Base-by-base conservation (phyloP, 2,329 filamentous ascomycete genomes). In the Beauveria medogensis region DNA sequence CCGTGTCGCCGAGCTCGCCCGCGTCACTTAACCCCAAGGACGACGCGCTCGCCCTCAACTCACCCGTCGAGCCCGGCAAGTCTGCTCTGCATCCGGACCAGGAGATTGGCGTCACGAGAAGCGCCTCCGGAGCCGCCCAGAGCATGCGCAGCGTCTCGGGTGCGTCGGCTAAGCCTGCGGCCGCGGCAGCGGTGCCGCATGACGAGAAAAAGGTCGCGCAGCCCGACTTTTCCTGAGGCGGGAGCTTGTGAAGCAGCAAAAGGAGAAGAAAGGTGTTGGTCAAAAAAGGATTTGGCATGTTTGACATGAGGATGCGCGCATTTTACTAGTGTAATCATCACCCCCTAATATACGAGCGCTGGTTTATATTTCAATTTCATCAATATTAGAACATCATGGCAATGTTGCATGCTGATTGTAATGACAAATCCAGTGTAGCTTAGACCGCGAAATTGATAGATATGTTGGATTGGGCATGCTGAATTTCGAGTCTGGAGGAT, bases 101-200 rank as follows among this genome's bases (percentile, higher is more conserved):
- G 37, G 59, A 61, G 53, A 41, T 50, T 20, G 59, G 59, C 54
- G 59, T 61, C 53, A 61, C 59, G 26, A 20, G 59, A 5, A 43
- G 28, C 50, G 50, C 20, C 37, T 60, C 41, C 65, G 55, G 41
- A 63, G 50, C 65, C 28, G 52, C 63, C 61, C 68, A 37, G 26
- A 62, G 60, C 40, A 66, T 65, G 20, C 74, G 77, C 64, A 73
- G 74, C 34, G 43, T 47, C 43, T 55, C 60, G 8, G 53, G 44
- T 5, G 60, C 60, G 2, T 41, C 46, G 16, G 26, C 46, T 28
- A 37, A 47, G 1, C 46, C 54, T 16, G 44, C 52, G 14, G 37
- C 22, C 18, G 41, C 59, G 1, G 50, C 58, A 18, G 43, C 58
- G 4, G 47, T 46, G 20, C 46, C 47, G 18, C 40, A 22, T 22